A percentile compares a stretch with the other conserved stretches of the same genome.
These are phyloP conservation scores for Tillandsia fasciculata DNA, from an alignment of 176 grass and related monocot species.

Conservation along the genomic window DNA sequence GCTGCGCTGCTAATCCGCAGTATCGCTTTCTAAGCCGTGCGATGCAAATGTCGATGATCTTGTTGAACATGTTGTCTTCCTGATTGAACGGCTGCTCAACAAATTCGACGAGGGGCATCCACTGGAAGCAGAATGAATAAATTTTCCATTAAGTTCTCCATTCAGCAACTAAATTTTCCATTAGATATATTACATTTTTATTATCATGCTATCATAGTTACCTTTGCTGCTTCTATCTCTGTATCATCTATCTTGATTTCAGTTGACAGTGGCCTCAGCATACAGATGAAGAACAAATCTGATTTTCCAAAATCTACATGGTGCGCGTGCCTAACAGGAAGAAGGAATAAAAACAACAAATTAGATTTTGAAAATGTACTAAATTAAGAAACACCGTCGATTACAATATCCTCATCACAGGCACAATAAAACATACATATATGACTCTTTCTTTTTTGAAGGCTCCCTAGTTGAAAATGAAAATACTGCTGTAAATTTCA, in stretches of 20 bases:
- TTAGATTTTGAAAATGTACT: not conserved
- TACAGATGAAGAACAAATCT: slow-evolving; percentile 95
- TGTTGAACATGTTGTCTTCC: slow-evolving; percentile 92
- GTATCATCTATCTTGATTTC: slow-evolving; percentile 80
- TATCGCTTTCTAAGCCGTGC: slow-evolving; percentile 71
- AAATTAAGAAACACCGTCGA: too few relatives aligned
- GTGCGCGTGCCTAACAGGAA: slow-evolving; percentile 60
- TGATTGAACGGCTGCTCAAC: slow-evolving; percentile 74
- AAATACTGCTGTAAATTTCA: too few relatives aligned
- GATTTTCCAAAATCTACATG: slow-evolving; percentile 87
- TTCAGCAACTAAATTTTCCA: not conserved
- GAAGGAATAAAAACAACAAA: slow-evolving; percentile 1
- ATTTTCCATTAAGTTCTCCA: not conserved
- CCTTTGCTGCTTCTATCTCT: slow-evolving; percentile 92
- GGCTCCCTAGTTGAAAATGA: too few relatives aligned
- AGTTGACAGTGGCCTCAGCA: slow-evolving; percentile 70
- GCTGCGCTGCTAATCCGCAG: slow-evolving; percentile 72
- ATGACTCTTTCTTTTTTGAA: too few relatives aligned
- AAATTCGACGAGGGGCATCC: slow-evolving; percentile 81
- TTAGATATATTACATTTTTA: not conserved
- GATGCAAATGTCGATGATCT: slow-evolving; percentile 87
- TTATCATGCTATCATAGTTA: slow-evolving; percentile 5
- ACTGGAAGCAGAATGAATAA: slow-evolving; percentile 35
- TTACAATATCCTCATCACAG: too few relatives aligned
- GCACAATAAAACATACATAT: too few relatives aligned